Evolutionary conservation across 1,284 basidiomycete species (phyloP).

Genomic region (Melampsora americana): DNA sequence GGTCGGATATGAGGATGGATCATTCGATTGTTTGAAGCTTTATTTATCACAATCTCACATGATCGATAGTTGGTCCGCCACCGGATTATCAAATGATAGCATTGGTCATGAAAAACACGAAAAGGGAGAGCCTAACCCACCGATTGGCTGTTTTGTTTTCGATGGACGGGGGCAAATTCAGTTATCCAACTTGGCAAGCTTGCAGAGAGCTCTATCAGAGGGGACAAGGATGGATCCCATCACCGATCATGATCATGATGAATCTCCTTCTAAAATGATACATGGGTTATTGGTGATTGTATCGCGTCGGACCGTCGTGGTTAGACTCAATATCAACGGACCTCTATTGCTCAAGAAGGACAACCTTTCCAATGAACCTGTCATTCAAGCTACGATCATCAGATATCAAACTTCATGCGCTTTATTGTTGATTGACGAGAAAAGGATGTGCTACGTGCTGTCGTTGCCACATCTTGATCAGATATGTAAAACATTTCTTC

Average conservation of each 20-base stretch:
- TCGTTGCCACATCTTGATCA: conserved; percentile 32
- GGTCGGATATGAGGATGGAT: conserved; percentile 20
- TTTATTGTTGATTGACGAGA: conserved; percentile 37
- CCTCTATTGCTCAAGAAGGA: conserved; percentile 21
- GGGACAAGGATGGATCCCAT: conserved; percentile 11
- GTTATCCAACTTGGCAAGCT: conserved; percentile 11
- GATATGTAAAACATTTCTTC: conserved; percentile 33
- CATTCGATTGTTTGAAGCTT: conserved; percentile 20
- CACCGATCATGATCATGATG: conserved; percentile 2
- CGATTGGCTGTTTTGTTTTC: conserved; percentile 28
- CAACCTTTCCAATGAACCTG: conserved; percentile 11
- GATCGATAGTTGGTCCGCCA: conserved; percentile 43
- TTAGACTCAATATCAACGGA: conserved; percentile 24
- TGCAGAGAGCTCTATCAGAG: conserved; percentile 23
- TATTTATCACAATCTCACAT: conserved; percentile 26
- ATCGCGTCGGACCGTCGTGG: conserved; percentile 8
- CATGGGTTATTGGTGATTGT: conserved; percentile 29
- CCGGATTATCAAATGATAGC: conserved; percentile 1
- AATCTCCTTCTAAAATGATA: not conserved
- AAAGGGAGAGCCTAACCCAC: conserved; percentile 1
- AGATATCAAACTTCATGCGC: conserved; percentile 17
- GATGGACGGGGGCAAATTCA: conserved; percentile 15
- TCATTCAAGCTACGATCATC: conserved; percentile 23
- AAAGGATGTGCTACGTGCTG: conserved; percentile 17
- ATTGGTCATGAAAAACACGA: conserved; percentile 13